Conservation (phyloP, 192 early-diverging fungal species). For the Backusella tuberculispora region DNA sequence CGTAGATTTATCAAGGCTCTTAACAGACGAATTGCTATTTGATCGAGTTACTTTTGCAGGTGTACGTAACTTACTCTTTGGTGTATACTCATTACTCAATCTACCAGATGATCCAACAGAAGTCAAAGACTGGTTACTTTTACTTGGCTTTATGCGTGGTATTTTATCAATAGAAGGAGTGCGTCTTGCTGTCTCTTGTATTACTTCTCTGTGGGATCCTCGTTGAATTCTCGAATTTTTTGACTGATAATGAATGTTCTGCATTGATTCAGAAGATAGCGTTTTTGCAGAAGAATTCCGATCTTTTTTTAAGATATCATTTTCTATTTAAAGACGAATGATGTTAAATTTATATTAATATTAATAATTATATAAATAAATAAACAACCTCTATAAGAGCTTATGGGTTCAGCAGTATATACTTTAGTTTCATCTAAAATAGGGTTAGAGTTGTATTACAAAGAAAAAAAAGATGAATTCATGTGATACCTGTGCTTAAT, state of each 20-base stretch:
- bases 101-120: neutral
- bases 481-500: neutral
- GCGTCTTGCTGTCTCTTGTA: neutral
- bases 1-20: neutral
- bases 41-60: conserved; percentile 9
- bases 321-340: neutral
- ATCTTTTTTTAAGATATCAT: neutral
- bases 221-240: neutral
- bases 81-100: neutral
- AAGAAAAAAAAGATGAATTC: conserved; percentile 1
- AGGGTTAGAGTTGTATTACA: neutral
- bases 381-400: neutral
- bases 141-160: conserved; percentile 12
- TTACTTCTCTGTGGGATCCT: neutral
- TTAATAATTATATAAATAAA: neutral
- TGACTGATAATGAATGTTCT: neutral
- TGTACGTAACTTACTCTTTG: conserved; percentile 17
- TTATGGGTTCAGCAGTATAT: neutral
- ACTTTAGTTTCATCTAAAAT: neutral
- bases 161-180: neutral
- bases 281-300: neutral
- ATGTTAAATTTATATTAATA: neutral
- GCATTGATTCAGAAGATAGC: conserved; percentile 6
- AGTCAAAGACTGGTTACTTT: neutral
- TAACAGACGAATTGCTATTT: neutral